Base-by-base conservation (phyloP, 192 early-diverging fungal species). In the Lobosporangium transversale region DNA sequence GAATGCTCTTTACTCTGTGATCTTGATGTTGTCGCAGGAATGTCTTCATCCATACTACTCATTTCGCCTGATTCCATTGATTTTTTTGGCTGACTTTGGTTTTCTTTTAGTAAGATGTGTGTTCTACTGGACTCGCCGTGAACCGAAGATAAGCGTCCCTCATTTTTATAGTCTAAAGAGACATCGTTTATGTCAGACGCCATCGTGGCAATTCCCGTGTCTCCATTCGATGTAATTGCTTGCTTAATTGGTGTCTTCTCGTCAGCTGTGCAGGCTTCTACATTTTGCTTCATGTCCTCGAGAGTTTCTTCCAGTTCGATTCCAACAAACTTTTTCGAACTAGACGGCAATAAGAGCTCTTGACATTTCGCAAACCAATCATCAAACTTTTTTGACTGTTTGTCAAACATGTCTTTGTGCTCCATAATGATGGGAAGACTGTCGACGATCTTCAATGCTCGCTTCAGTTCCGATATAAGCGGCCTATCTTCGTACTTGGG, bases 401-500 rank as follows among this genome's bases (percentile, higher is more conserved):
- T 47, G 11, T 76, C 73, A 55, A 76, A 67, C 51, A 66, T 49
- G 15, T 61, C 59, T 21, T 52, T 66, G 48, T 66, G 43, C 11
- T 54, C 52, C 9, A 66, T 40, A 14, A 48, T 42, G 18, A 64
- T 62, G 5, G 58, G 65, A 1, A 62, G 53, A 26, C 30, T 66
- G 32, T 76, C 73, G 9, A 53, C 63, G 2, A 59, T 20, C 26
- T 53, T 66, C 27, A 83, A 42, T 3, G 58, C 53, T 4, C 61
- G 55, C 50, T 58, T 70, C 18, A 83, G 50, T 8, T 80, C 79
- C 1, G 66, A 53, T n/a, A 76, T 40, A 4, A 51, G 32, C 17
- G 81, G 81, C 17, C 81, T 53, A 26, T 78, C 60, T 2, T 62
- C 67, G 32, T 68, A 70, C 11, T 59, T 66, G 15, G 53, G 64